Percentiles rank a stretch among this genome's conserved stretches.
Evolutionary conservation across 176 grass and related monocot genomes (phyloP).

Genomic region (Carex scoparia): DNA sequence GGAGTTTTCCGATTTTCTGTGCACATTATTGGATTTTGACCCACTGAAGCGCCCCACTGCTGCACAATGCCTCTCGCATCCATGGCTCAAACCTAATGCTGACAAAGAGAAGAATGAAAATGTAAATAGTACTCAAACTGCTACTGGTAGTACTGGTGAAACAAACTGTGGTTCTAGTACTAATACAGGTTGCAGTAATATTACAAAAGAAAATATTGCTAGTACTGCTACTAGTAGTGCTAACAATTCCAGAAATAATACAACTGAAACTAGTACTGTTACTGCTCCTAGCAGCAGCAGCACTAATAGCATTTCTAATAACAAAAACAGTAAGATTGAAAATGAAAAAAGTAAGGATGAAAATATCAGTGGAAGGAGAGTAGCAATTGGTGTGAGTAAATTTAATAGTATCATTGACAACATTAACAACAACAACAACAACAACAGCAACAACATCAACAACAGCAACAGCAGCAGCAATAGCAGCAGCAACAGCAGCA

Average conservation of each 20-base stretch:
- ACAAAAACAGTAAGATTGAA: background rate
- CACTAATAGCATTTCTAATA: constrained; percentile 15
- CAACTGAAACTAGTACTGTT: constrained; percentile 16
- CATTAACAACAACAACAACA: constrained; percentile 6
- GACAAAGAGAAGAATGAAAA: constrained; percentile 22
- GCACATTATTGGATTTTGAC: constrained; percentile 70
- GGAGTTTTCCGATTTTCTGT: constrained; percentile 65
- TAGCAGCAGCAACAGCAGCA: background rate
- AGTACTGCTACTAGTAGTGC: background rate
- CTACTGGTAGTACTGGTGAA: constrained; percentile 7
- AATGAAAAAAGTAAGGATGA: constrained; percentile 9
- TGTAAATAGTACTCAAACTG: constrained; percentile 25
- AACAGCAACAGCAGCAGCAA: background rate
- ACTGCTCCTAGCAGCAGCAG: background rate
- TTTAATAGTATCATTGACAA: constrained; percentile 2
- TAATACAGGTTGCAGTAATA: constrained; percentile 3
- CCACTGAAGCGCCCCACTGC: constrained; percentile 80
- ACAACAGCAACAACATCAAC: background rate
- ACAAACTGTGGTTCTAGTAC: constrained; percentile 28
- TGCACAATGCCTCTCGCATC: constrained; percentile 57
- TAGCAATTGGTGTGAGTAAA: constrained; percentile 12
- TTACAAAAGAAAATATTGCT: background rate
- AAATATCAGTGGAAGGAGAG: constrained; percentile 2
- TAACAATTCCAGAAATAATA: constrained; percentile 5
- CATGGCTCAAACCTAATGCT: constrained; percentile 52